Base-by-base conservation (phyloP, 2,329 filamentous ascomycete genomes). In the Sclerotinia subarctica region DNA sequence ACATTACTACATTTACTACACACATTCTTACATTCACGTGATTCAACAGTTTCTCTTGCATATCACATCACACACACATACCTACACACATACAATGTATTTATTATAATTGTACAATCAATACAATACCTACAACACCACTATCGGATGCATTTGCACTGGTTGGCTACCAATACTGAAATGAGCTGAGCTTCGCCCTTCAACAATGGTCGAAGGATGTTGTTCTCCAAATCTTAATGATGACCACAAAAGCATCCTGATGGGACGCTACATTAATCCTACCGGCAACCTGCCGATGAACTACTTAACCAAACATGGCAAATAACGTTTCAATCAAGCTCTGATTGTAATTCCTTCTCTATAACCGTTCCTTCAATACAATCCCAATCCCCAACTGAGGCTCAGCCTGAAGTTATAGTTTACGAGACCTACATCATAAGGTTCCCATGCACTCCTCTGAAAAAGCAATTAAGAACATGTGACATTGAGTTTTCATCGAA, bases 211-310 rank as follows among this genome's bases (percentile, higher is more conserved):
- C 53, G 44, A 21, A 66, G 64, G 64, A 66, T 66, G 24, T n/a
- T 38, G 53, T 57, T 66, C 32, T 66, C 19, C 53, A 51, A 66
- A 66, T 66, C 32, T 58, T 51, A 59, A 59, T 53, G 52, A 66
- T 59, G 42, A 66, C 64, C 64, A 66, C 64, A 66, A 42, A 42
- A 13, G 42, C 46, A 56, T 59, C 64, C 64, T 66, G n/a, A 51
- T 57, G 63, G 42, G 42, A 65, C 63, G n/a, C 26, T 65, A 51
- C 38, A 57, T 38, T 24, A 32, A 65, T 65, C 53, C 64, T 59
- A 47, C n/a, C 38, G 38, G 63, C 52, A 57, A 42, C 49, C 38
- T 59, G 38, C 57, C 24, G 57, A 59, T 15, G 57, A 21, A 59
- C 42, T 19, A 26, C 5, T 46, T 42, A 59, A 59, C 38, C 15